Conservation (phyloP, 768 basidiomycete genomes). For the Lentinula aciculospora region DNA sequence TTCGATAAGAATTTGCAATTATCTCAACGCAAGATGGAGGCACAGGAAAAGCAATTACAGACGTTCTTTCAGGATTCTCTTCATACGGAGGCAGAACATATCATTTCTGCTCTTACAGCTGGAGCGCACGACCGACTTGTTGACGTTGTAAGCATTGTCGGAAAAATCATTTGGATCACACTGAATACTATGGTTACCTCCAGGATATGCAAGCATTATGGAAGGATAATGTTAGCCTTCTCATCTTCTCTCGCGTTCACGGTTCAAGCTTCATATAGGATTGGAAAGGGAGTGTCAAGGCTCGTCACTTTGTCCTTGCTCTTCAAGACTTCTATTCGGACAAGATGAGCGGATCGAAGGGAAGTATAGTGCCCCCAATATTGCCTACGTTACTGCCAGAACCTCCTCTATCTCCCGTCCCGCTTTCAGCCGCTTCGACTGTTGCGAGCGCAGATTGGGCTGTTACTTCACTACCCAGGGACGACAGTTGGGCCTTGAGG, state of each 20-base stretch:
- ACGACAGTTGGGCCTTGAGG: too few relatives aligned
- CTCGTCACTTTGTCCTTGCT: constrained; percentile 42
- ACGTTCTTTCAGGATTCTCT: too few relatives aligned
- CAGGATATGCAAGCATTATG: constrained; percentile 46
- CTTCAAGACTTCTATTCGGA: too few relatives aligned
- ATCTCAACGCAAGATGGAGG: constrained; percentile 41
- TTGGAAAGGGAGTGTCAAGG: constrained; percentile 50
- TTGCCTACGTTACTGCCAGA: too few relatives aligned
- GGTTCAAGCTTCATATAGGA: constrained; percentile 20
- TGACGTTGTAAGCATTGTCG: constrained; percentile 37
- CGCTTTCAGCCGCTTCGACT: too few relatives aligned
- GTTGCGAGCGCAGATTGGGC: too few relatives aligned
- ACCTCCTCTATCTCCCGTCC: too few relatives aligned
- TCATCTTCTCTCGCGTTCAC: neutral
- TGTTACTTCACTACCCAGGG: too few relatives aligned
- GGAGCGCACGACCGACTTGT: constrained; percentile 28
- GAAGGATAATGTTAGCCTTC: constrained; percentile 43
- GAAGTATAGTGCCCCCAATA: too few relatives aligned
- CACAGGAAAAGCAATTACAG: constrained; percentile 34
- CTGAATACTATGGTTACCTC: neutral
- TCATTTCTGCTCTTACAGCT: constrained; percentile 37
- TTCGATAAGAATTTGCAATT: constrained; percentile 32
- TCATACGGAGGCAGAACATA: constrained; percentile 26
- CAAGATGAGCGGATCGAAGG: too few relatives aligned
- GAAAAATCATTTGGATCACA: constrained; percentile 30